These are phyloP conservation scores for Golubevia pallescens DNA, from an alignment of 1,284 basidiomycete species.

Conservation along the genomic window DNA sequence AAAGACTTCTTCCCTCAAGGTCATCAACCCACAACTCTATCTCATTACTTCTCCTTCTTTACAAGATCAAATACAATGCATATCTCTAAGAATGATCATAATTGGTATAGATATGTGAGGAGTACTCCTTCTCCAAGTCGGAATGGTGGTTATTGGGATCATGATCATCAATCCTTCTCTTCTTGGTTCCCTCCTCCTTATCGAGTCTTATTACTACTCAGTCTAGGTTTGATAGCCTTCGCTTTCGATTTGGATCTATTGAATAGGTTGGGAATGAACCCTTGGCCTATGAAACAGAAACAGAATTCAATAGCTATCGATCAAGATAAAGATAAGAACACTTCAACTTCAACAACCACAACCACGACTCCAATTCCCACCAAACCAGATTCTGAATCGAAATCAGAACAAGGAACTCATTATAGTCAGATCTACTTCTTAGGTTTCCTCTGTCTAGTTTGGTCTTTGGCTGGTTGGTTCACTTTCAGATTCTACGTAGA, in stretches of 20 bases:
- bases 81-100: too few relatives aligned
- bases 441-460: conserved; percentile 23
- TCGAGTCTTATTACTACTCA: conserved; percentile 50
- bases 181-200: conserved; percentile 53
- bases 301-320: too few relatives aligned
- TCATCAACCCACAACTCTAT: too few relatives aligned
- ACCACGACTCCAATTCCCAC: not conserved
- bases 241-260: conserved; percentile 37
- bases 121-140: too few relatives aligned
- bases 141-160: not conserved
- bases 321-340: conserved; percentile 22
- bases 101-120: too few relatives aligned
- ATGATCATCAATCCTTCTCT: conserved; percentile 23
- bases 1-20: too few relatives aligned
- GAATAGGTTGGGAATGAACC: conserved; percentile 36
- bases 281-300: conserved; percentile 20
- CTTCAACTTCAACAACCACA: not conserved
- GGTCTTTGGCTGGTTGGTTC: conserved; percentile 45
- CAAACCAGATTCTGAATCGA: not conserved
- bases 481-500: conserved; percentile 47
- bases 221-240: conserved; percentile 43
- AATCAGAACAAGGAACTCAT: not conserved
- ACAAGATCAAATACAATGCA: too few relatives aligned
- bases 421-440: conserved; percentile 16
- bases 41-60: too few relatives aligned